Conservation (phyloP, 129 eudicot genomes). For the Helichrysum umbraculigerum region DNA sequence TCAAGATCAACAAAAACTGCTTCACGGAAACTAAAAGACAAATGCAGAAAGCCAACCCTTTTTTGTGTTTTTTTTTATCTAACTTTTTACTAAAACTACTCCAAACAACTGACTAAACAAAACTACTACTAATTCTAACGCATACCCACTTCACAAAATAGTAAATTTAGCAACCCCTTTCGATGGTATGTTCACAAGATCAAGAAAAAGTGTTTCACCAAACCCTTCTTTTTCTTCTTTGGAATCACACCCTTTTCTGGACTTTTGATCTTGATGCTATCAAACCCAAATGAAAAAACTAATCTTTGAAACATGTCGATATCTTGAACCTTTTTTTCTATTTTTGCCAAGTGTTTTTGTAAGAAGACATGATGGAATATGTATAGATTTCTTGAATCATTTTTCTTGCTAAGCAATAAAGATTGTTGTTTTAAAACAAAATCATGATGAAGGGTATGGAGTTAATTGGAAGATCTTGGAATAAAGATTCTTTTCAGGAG, state of each 20-base stretch:
- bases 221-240: background rate
- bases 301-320: constrained; percentile 34
- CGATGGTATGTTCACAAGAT: constrained; percentile 6
- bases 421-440: constrained; percentile 11
- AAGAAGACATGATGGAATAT: constrained; percentile 23
- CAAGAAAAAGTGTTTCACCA: constrained; percentile 15
- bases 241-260: constrained; percentile 13
- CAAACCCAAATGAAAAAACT: constrained; percentile 28
- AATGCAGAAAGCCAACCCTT: background rate
- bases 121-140: background rate
- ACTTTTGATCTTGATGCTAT: constrained; percentile 19
- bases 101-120: background rate
- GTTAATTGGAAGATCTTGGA: constrained; percentile 19
- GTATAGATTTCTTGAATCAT: constrained; percentile 2
- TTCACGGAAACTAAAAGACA: background rate
- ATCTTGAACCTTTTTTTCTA: constrained; percentile 14
- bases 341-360: background rate
- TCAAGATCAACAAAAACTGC: background rate
- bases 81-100: background rate
- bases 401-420: background rate
- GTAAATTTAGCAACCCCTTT: background rate
- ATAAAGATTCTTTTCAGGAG: constrained; percentile 24
- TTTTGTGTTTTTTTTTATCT: background rate
- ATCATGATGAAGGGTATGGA: constrained; percentile 23
- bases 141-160: background rate